phyloP scores from a whole-genome alignment of 129 eudicot genomes.

The Flaveria robusta region DNA sequence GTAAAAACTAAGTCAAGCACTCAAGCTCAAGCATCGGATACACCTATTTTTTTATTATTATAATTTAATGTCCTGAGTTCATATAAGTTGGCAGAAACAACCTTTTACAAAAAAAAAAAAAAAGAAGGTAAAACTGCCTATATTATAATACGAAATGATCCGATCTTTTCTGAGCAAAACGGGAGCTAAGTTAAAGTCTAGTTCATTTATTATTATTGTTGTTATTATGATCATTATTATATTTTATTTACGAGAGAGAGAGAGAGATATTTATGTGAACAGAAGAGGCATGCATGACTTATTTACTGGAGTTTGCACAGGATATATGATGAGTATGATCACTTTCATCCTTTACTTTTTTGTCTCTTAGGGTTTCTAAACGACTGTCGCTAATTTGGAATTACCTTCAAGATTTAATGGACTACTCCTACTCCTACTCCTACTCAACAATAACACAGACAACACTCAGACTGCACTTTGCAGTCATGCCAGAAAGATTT shows the following conservation, averaged over 20 bases:
- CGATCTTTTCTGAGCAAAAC: too few relatives aligned
- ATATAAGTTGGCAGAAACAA: too few relatives aligned
- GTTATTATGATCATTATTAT: too few relatives aligned
- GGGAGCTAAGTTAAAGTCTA: too few relatives aligned
- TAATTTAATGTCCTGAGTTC: too few relatives aligned
- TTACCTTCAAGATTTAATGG: conserved; percentile 16
- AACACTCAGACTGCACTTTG: conserved; percentile 30
- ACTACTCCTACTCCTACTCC: conserved; percentile 25
- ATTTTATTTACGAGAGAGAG: neutral
- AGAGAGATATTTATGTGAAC: neutral
- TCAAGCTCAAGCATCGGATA: too few relatives aligned
- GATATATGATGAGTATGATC: conserved; percentile 26
- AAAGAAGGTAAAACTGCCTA: too few relatives aligned
- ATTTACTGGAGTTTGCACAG: conserved; percentile 31
- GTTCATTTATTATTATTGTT: too few relatives aligned
- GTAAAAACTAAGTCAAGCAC: too few relatives aligned
- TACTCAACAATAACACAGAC: conserved; percentile 14
- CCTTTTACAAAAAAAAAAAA: too few relatives aligned
- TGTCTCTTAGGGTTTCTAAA: conserved; percentile 29
- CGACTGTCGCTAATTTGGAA: conserved; percentile 22
- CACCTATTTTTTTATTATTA: too few relatives aligned
- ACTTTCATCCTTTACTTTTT: conserved; percentile 25
- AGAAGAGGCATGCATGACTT: conserved; percentile 5
- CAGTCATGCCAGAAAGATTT: conserved; percentile 39
- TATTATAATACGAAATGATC: too few relatives aligned